These are phyloP conservation scores for Fraxinus latifolia DNA, from an alignment of 305 asterid species.

Conservation along the genomic window DNA sequence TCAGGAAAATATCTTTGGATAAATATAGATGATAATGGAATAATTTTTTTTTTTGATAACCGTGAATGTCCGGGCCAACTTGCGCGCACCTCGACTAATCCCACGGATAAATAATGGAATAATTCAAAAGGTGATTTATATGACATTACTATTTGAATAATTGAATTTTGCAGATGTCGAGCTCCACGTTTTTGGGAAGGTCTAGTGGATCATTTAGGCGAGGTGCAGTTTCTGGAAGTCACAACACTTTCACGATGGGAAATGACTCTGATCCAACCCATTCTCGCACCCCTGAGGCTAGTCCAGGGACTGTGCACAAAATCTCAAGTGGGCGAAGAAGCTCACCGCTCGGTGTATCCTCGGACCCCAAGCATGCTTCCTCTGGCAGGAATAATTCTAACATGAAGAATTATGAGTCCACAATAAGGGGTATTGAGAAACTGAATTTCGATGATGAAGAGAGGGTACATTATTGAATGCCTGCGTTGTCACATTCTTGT, in stretches of 20 bases:
- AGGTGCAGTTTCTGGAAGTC: constrained; percentile 63
- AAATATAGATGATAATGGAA: not conserved
- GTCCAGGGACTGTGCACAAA: constrained; percentile 58
- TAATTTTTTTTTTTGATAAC: no score
- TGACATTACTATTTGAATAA: not conserved
- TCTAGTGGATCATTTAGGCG: constrained; percentile 71
- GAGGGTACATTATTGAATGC: constrained; percentile 39
- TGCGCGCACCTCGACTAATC: no score
- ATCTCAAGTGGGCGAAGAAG: constrained; percentile 57
- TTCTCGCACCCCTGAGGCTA: constrained; percentile 66
- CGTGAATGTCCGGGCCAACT: no score
- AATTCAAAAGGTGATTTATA: not conserved
- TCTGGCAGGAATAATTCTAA: constrained; percentile 47
- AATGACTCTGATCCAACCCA: constrained; percentile 66
- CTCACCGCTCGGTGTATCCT: constrained; percentile 59
- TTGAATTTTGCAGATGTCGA: constrained; percentile 35
- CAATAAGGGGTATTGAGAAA: constrained; percentile 70
- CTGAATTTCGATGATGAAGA: constrained; percentile 66
- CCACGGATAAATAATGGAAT: not conserved
- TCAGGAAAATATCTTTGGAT: not conserved
- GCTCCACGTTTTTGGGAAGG: constrained; percentile 44
- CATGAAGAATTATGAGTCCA: constrained; percentile 60
- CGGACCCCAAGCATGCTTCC: constrained; percentile 49
- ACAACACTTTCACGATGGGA: constrained; percentile 50
- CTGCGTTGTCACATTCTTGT: constrained; percentile 23